A percentile compares a stretch with the other conserved stretches of the same genome.
These are phyloP conservation scores for Kuraishia cidri DNA, from an alignment of 805 yeast species.

Conservation along the genomic window DNA sequence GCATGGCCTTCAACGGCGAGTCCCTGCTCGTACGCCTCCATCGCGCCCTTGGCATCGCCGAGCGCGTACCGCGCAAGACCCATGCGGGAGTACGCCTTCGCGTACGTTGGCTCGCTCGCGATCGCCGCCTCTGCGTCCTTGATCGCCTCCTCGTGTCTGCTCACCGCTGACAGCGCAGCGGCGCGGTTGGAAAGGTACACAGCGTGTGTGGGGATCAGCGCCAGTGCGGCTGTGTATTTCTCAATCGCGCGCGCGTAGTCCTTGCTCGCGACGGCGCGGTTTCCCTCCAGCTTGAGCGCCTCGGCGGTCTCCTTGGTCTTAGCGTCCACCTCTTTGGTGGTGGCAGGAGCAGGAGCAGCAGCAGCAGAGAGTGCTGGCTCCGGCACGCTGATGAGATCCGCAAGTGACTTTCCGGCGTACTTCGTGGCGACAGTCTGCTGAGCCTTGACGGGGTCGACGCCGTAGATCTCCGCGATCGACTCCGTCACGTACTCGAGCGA, in stretches of 20 bases:
- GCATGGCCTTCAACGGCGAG: constrained; percentile 78
- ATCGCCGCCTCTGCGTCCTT: constrained; percentile 81
- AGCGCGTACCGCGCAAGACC: constrained; percentile 93
- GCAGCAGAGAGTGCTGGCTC: constrained; percentile 13
- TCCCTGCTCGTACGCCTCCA: constrained; percentile 86
- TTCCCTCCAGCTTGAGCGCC: constrained; percentile 76
- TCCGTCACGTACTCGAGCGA: constrained; percentile 30
- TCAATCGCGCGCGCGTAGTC: constrained; percentile 65
- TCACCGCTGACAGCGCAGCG: constrained; percentile 82
- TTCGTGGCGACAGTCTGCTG: constrained; percentile 20
- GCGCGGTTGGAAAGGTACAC: constrained; percentile 92
- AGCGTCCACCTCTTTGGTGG: constrained; percentile 27
- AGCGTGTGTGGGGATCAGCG: constrained; percentile 59
- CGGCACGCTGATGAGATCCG: constrained; percentile 27
- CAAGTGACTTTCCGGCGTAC: constrained; percentile 39
- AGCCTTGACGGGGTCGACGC: constrained; percentile 34
- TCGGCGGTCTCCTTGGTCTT: constrained; percentile 72
- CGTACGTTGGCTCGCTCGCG: constrained; percentile 65
- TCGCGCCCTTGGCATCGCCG: constrained; percentile 84
- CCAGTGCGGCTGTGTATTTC: constrained; percentile 77
- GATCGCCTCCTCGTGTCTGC: constrained; percentile 69
- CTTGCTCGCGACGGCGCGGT: constrained; percentile 75
- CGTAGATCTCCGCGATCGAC: constrained; percentile 83
- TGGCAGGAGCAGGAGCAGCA: constrained; percentile 11
- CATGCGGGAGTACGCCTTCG: constrained; percentile 91